Percentiles rank a stretch among this genome's conserved stretches.
Conservation (phyloP, 1,284 basidiomycete genomes). For the Tremellales sp. region DNA sequence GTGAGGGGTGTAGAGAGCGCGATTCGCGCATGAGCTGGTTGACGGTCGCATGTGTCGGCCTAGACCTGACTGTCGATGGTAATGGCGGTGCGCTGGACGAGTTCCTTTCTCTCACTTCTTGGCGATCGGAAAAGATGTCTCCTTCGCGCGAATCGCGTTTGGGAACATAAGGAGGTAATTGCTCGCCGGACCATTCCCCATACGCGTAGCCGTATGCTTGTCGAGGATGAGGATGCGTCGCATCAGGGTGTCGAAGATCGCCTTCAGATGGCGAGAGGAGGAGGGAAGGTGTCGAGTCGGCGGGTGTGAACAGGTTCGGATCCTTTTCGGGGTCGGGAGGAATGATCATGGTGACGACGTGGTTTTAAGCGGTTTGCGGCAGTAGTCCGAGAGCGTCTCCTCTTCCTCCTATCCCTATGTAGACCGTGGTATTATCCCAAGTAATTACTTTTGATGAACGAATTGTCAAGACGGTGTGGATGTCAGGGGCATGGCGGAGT, state of each 20-base stretch:
- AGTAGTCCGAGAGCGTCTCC: no score
- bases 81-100: background rate
- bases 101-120: background rate
- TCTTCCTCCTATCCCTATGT: background rate
- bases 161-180: slow-evolving; percentile 39
- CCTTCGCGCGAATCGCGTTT: background rate
- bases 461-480: background rate
- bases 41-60: background rate
- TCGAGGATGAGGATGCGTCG: slow-evolving; percentile 6
- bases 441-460: background rate
- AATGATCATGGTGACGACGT: slow-evolving; percentile 46
- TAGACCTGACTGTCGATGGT: background rate
- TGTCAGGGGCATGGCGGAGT: background rate
- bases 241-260: slow-evolving; percentile 10
- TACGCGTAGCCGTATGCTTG: slow-evolving; percentile 6
- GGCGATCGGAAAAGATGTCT: background rate
- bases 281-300: slow-evolving; percentile 28
- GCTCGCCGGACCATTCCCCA: slow-evolving; percentile 24
- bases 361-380: no score
- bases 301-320: slow-evolving; percentile 32
- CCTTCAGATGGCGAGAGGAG: slow-evolving; percentile 4
- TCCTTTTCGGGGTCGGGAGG: slow-evolving; percentile 49
- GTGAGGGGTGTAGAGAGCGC: background rate
- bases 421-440: background rate
- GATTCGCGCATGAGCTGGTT: background rate